Evolutionary conservation across 2,329 filamentous ascomycete genomes (phyloP).

Genomic region (Colletotrichum camelliae): DNA sequence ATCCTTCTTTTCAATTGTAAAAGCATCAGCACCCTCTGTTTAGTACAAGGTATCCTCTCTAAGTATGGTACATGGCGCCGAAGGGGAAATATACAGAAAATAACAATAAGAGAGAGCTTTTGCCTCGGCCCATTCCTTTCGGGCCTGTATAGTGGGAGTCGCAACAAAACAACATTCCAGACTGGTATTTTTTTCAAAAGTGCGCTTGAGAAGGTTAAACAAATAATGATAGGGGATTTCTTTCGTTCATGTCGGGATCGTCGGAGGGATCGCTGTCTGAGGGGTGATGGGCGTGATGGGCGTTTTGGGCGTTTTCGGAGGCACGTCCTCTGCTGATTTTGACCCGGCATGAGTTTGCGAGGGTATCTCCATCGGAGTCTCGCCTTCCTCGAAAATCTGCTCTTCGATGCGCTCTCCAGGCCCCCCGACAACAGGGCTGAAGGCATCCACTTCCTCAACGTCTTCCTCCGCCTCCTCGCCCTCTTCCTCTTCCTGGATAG

Average conservation of each 20-base stretch:
- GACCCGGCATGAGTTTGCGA: background rate
- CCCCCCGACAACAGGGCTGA: slow-evolving; percentile 54
- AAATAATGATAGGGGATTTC: background rate
- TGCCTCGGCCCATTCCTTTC: background rate
- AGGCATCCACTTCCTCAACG: slow-evolving; percentile 64
- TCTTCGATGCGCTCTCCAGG: slow-evolving; percentile 52
- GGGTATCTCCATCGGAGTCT: slow-evolving; percentile 3
- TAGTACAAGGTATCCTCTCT: slow-evolving; percentile 22
- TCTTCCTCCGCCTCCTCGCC: slow-evolving; percentile 51
- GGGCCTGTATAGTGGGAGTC: background rate
- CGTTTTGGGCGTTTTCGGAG: background rate
- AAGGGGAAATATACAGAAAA: slow-evolving; percentile 5
- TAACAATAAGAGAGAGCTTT: slow-evolving; percentile 10
- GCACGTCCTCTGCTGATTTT: background rate
- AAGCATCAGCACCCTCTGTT: slow-evolving; percentile 5
- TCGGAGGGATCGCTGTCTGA: background rate
- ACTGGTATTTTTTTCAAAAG: background rate
- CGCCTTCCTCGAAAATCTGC: slow-evolving; percentile 39
- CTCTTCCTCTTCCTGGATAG: slow-evolving; percentile 71
- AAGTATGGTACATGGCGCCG: slow-evolving; percentile 18
- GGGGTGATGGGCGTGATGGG: slow-evolving; percentile 4
- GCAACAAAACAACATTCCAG: background rate
- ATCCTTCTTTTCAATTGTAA: background rate
- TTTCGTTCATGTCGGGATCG: background rate
- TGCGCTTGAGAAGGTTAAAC: background rate